These are phyloP conservation scores for Podospora sp. DNA, from an alignment of 495 filamentous ascomycete genomes.

Conservation along the genomic window DNA sequence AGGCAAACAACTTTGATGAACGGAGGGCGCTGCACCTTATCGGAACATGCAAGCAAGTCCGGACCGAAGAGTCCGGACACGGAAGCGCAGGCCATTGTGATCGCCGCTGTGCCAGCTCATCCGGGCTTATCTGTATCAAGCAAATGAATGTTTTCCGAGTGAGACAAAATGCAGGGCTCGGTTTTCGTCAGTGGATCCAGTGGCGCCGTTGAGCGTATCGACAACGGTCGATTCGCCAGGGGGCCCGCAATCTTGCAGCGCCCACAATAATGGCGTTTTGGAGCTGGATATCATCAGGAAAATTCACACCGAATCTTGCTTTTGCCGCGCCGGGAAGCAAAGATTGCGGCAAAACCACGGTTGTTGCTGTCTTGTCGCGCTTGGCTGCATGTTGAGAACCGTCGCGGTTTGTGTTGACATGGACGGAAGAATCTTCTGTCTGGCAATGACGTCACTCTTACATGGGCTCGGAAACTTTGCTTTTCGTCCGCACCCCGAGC, in stretches of 20 bases:
- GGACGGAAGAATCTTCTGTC: no score
- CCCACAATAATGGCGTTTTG: conserved; percentile 7
- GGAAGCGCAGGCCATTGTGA: neutral
- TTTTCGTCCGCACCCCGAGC: no score
- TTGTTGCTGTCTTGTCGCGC: no score
- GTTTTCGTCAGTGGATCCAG: neutral
- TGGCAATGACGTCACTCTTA: no score
- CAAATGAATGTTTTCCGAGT: neutral
- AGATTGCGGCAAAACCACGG: no score
- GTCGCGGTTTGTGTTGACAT: no score
- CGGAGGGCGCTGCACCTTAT: no score
- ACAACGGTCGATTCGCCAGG: conserved; percentile 4
- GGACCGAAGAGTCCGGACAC: neutral
- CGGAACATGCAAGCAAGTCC: neutral
- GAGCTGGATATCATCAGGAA: neutral
- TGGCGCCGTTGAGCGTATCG: conserved; percentile 2
- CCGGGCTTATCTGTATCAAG: neutral
- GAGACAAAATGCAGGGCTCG: conserved; percentile 12
- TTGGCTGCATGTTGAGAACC: no score
- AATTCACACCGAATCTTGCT: no score
- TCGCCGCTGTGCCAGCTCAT: conserved; percentile 9
- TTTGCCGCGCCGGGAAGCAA: no score
- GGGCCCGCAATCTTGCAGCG: conserved; percentile 9
- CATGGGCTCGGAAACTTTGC: no score
- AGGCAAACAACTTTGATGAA: no score